phyloP scores from a whole-genome alignment of 2,329 filamentous ascomycete genomes.

The Meredithiella fracta region DNA sequence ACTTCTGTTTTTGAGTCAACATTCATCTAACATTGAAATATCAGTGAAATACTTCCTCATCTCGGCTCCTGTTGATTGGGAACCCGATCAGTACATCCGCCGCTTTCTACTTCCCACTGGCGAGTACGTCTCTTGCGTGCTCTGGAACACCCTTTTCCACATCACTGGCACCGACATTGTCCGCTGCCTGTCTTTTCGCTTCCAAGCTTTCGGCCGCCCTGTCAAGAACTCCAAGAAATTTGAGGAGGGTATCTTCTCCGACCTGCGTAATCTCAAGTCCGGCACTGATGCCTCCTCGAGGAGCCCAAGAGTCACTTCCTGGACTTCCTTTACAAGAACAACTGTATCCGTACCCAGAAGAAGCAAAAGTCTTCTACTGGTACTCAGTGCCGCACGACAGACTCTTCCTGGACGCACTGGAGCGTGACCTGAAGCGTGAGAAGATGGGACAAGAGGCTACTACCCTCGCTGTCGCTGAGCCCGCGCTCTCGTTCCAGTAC shows the following conservation, averaged over 20 bases:
- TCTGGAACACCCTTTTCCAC: conserved; percentile 99
- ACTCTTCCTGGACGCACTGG: conserved; percentile 89
- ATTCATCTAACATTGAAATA: conserved; percentile 15
- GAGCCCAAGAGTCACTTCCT: conserved; percentile 97
- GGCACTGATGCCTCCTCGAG: conserved; percentile 96
- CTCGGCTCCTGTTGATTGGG: conserved; percentile 95
- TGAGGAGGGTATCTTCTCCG: conserved; percentile 97
- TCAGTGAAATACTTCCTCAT: conserved; percentile 99
- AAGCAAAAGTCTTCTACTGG: conserved; percentile 99
- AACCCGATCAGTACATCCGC: conserved; percentile 87
- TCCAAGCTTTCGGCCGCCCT: conserved; percentile 93
- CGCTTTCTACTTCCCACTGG: conserved; percentile 90
- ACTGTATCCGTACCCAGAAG: conserved; percentile 98
- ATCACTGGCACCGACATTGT: conserved; percentile 98
- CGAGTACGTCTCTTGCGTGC: conserved; percentile 95
- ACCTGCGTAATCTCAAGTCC: conserved; percentile 93
- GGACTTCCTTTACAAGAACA: conserved; percentile 99
- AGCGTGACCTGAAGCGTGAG: conserved; percentile 94
- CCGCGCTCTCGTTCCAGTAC: conserved; percentile 94
- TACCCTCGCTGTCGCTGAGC: conserved; percentile 90
- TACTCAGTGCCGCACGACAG: conserved; percentile 97
- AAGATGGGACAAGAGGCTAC: conserved; percentile 99
- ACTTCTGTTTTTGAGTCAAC: not conserved
- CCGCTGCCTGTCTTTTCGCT: conserved; percentile 90
- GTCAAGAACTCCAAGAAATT: conserved; percentile 99